These are phyloP conservation scores for Nephelium lappaceum DNA, from an alignment of 345 rosid species.

Conservation along the genomic window DNA sequence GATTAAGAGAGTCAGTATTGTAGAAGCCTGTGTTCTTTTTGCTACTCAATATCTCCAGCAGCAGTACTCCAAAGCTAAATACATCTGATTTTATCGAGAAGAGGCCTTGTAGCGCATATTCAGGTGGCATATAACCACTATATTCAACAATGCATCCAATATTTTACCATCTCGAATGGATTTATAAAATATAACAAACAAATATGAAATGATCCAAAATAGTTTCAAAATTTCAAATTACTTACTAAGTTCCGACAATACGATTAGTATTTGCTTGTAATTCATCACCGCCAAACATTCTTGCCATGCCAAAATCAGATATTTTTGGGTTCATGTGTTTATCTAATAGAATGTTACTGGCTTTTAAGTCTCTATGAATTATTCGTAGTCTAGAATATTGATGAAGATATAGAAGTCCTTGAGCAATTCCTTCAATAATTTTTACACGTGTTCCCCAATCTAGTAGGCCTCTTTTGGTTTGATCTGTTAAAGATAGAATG, in stretches of 20 bases:
- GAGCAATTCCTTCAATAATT: slow-evolving; percentile 35
- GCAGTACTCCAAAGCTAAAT: slow-evolving; percentile 11
- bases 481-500: slow-evolving; percentile 13
- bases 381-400: slow-evolving; percentile 29
- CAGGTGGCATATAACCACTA: slow-evolving; percentile 51
- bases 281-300: slow-evolving; percentile 48
- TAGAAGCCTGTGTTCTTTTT: slow-evolving; percentile 50
- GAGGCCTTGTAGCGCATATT: slow-evolving; percentile 18
- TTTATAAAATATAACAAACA: neutral
- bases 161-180: neutral
- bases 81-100: slow-evolving; percentile 21
- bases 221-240: neutral
- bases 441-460: slow-evolving; percentile 25
- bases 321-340: slow-evolving; percentile 52
- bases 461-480: neutral
- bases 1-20: slow-evolving; percentile 30
- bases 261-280: slow-evolving; percentile 43
- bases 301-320: slow-evolving; percentile 57
- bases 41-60: slow-evolving; percentile 49
- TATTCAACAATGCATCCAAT: neutral
- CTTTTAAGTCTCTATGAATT: slow-evolving; percentile 36
- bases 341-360: slow-evolving; percentile 46
- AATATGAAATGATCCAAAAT: neutral
- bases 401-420: slow-evolving; percentile 49
- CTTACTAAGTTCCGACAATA: slow-evolving; percentile 55